Conservation (phyloP, 1,139 yeast species). For the Yamadazyma songkhlaensis region DNA sequence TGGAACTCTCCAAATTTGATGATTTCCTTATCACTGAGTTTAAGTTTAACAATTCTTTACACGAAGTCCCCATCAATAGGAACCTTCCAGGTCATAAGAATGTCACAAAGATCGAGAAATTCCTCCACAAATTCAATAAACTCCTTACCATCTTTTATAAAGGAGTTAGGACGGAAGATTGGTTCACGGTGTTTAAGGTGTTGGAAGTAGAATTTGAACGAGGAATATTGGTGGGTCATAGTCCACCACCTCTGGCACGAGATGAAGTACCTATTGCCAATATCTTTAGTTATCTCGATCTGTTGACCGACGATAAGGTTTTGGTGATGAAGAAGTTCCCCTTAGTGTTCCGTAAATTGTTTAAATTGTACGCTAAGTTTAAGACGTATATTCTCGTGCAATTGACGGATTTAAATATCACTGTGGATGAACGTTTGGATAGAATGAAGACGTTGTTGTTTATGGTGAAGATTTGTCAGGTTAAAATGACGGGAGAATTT, state of each 20-base stretch:
- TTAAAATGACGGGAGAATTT: constrained; percentile 70
- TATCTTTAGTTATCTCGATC: constrained; percentile 66
- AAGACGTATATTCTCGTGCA: constrained; percentile 60
- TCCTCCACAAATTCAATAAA: constrained; percentile 63
- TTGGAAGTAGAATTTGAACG: constrained; percentile 61
- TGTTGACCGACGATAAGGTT: constrained; percentile 45
- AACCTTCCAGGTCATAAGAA: constrained; percentile 49
- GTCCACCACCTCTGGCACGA: constrained; percentile 48
- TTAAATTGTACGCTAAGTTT: constrained; percentile 66
- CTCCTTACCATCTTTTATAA: constrained; percentile 59
- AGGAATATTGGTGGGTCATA: too few relatives aligned
- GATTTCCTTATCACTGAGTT: constrained; percentile 37
- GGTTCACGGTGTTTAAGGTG: constrained; percentile 75
- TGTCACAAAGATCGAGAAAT: constrained; percentile 47
- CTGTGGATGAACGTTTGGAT: constrained; percentile 59
- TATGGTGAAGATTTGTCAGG: constrained; percentile 62
- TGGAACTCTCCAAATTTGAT: constrained; percentile 39
- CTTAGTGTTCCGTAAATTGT: constrained; percentile 60
- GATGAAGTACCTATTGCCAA: constrained; percentile 59
- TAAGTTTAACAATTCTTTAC: constrained; percentile 39
- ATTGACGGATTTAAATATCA: constrained; percentile 56
- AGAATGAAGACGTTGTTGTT: constrained; percentile 70
- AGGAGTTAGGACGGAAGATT: constrained; percentile 65
- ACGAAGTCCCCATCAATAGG: constrained; percentile 48
- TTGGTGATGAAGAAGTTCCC: constrained; percentile 60